Percentiles rank a stretch among this genome's conserved stretches.
These are phyloP conservation scores for Pterula multifida DNA, from an alignment of 1,284 basidiomycete species.

Conservation along the genomic window DNA sequence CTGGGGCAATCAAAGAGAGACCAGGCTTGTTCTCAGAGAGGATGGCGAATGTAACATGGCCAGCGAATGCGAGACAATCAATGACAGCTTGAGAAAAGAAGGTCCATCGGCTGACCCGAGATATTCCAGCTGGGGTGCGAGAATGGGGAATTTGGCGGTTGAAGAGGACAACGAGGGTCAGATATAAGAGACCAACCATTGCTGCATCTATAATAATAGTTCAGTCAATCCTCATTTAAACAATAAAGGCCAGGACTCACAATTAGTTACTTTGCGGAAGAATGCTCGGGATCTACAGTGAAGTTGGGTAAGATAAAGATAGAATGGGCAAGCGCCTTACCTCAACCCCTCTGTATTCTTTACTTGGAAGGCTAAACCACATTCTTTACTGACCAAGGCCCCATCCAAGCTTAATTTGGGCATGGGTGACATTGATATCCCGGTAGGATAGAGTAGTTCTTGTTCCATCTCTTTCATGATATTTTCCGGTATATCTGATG, in stretches of 20 bases:
- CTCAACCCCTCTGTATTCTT: slow-evolving; percentile 57
- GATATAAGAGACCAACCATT: slow-evolving; percentile 52
- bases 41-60: slow-evolving; percentile 77
- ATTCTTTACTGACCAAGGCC: slow-evolving; percentile 64
- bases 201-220: slow-evolving; percentile 49
- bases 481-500: slow-evolving; percentile 33
- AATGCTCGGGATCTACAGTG: slow-evolving; percentile 43
- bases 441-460: slow-evolving; percentile 62
- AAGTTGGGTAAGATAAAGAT: slow-evolving; percentile 6
- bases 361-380: slow-evolving; percentile 62
- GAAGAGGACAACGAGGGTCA: slow-evolving; percentile 54
- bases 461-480: slow-evolving; percentile 58
- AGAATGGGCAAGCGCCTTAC: slow-evolving; percentile 19
- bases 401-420: slow-evolving; percentile 50
- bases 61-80: slow-evolving; percentile 74
- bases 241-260: slow-evolving; percentile 28
- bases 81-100: slow-evolving; percentile 68
- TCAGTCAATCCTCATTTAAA: slow-evolving; percentile 5
- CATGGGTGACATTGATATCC: slow-evolving; percentile 41
- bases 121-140: slow-evolving; percentile 68
- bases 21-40: slow-evolving; percentile 70
- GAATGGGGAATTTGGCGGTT: slow-evolving; percentile 64
- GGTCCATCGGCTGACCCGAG: slow-evolving; percentile 70
- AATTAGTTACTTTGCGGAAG: slow-evolving; percentile 73
- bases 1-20: slow-evolving; percentile 68